These are phyloP conservation scores for Lentinula sp. DNA, from an alignment of 768 basidiomycete genomes.

Conservation along the genomic window DNA sequence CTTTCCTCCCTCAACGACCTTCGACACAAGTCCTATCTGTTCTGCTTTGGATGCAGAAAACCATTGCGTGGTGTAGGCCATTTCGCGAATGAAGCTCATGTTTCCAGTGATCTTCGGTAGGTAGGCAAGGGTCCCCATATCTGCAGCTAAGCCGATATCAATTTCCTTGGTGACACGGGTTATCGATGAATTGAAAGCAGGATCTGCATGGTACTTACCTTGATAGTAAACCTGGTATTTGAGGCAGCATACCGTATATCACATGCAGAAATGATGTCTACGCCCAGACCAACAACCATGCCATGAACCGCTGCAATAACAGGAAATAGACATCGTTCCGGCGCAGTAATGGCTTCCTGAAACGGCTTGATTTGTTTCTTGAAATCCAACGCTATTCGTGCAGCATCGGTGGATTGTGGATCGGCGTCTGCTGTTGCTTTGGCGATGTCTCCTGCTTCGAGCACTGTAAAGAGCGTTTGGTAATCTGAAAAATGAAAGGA, in stretches of 20 bases:
- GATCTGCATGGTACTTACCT: conserved; percentile 34
- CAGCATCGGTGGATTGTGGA: conserved; percentile 35
- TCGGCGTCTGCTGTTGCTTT: conserved; percentile 17
- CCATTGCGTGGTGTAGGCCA: conserved; percentile 65
- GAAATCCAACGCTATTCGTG: conserved; percentile 43
- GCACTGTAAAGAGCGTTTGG: conserved; percentile 15
- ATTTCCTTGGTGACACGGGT: conserved; percentile 54
- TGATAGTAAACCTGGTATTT: conserved; percentile 62
- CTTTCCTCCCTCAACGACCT: conserved; percentile 58
- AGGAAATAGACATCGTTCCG: conserved; percentile 67
- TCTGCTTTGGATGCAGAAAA: conserved; percentile 68
- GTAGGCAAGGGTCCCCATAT: conserved; percentile 81
- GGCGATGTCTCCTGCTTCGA: conserved; percentile 18
- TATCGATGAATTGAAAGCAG: neutral
- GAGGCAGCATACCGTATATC: conserved; percentile 75
- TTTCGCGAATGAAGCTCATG: conserved; percentile 63
- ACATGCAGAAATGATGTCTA: conserved; percentile 71
- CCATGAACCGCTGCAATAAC: conserved; percentile 84
- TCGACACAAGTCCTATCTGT: conserved; percentile 68
- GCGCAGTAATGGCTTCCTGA: conserved; percentile 64
- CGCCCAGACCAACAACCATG: conserved; percentile 64
- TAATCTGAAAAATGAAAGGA: neutral
- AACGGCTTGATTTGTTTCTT: conserved; percentile 49
- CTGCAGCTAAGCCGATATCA: conserved; percentile 81
- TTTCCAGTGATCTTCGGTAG: conserved; percentile 72